A percentile compares a stretch with the other conserved stretches of the same genome.
These are phyloP conservation scores for Emydomyces testavorans DNA, from an alignment of 2,329 filamentous ascomycete species.

Conservation along the genomic window DNA sequence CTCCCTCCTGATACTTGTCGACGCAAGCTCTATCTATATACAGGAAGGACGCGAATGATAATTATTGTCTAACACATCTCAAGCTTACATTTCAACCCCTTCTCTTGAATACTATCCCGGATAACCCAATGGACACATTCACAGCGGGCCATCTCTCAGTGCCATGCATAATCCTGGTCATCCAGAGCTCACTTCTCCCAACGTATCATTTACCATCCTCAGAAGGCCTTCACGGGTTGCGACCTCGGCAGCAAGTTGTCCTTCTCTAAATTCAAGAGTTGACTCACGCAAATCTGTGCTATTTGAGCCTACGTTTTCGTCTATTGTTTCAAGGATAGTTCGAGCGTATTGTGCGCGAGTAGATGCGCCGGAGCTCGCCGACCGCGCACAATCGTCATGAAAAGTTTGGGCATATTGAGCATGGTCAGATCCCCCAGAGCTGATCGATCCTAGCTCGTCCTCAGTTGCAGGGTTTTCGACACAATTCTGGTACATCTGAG, in stretches of 20 bases:
- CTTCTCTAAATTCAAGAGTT: slow-evolving; percentile 12
- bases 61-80: neutral
- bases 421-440: neutral
- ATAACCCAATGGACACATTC: neutral
- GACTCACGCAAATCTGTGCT: slow-evolving; percentile 13
- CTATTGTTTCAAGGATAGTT: neutral
- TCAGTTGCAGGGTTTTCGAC: slow-evolving; percentile 6
- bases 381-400: neutral
- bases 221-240: slow-evolving; percentile 11
- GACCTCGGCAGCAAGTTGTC: slow-evolving; percentile 10
- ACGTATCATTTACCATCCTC: slow-evolving; percentile 11
- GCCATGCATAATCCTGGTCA: neutral
- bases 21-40: slow-evolving; percentile 12
- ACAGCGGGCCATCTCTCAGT: neutral
- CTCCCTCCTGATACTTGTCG: neutral
- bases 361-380: neutral
- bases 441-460: neutral
- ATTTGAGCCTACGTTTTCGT: neutral
- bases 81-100: neutral
- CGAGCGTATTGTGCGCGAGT: neutral
- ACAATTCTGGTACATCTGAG: slow-evolving; percentile 14
- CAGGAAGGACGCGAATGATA: slow-evolving; percentile 6
- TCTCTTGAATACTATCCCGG: neutral
- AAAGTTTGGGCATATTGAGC: slow-evolving; percentile 6
- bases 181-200: neutral